Conservation (phyloP, 768 basidiomycete species). For the Psilocybe azurescens region DNA sequence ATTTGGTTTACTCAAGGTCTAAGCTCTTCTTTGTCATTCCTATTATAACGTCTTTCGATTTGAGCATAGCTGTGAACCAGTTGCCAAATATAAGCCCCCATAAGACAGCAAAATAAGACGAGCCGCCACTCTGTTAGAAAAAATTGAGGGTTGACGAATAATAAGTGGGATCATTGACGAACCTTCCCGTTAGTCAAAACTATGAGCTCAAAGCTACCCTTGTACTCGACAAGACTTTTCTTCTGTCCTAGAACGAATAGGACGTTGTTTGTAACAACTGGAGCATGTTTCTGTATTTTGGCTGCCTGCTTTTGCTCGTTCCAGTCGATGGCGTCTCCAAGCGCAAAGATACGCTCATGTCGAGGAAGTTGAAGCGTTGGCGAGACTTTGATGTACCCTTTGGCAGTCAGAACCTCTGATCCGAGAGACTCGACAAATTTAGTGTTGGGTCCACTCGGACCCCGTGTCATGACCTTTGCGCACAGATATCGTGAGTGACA, state of each 20-base stretch:
- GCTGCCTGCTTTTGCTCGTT: constrained; percentile 10
- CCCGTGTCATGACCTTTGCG: constrained; percentile 40
- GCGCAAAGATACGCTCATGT: constrained; percentile 63
- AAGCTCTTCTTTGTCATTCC: background rate
- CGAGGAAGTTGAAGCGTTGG: constrained; percentile 61
- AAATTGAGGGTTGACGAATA: background rate
- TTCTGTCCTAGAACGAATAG: background rate
- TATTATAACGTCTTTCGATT: background rate
- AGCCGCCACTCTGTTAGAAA: background rate
- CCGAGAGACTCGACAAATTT: constrained; percentile 53
- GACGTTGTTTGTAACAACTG: background rate
- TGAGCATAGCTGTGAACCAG: background rate
- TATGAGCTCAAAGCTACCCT: background rate
- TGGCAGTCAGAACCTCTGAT: constrained; percentile 38
- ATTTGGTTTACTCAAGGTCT: too few relatives aligned
- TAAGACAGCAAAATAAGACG: background rate
- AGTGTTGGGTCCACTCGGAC: constrained; percentile 53
- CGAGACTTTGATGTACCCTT: constrained; percentile 53
- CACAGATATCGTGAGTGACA: background rate
- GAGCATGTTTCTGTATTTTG: background rate
- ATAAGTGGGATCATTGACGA: background rate
- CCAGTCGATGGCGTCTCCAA: constrained; percentile 69
- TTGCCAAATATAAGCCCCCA: background rate
- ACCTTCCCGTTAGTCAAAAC: background rate
- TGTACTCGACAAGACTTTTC: background rate